Base-by-base conservation (phyloP, 768 basidiomycete genomes). In the Chalciporus piperatus region DNA sequence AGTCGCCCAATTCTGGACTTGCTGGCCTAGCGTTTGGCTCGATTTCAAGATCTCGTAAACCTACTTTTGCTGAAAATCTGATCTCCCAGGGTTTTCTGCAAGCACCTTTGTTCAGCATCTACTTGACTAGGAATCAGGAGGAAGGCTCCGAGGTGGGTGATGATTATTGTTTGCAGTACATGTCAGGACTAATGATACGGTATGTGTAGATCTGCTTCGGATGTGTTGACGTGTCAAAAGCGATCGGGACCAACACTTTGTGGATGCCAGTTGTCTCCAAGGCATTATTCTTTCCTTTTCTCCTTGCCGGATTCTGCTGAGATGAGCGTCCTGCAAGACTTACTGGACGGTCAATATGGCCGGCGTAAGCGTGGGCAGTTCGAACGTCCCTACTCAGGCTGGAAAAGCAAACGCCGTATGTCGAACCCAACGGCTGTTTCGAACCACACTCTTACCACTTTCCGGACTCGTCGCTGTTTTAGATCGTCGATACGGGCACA, bases 401-500 rank as follows among this genome's bases (percentile, higher is more conserved):
- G n/a, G 27, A 27, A 27, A 16, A 35, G 3, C 56, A 22, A 16
- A 35, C 8, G 50, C 59, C 6, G 64, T 66, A 66, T 40, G 58
- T 56, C 41, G 28, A 38, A n/a, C 6, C n/a, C 8, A 19, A 57
- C 33, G 22, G 48, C 28, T 2, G 25, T 54, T 9, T 49, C 56
- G 27, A 27, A 32, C 11, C 30, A 12, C 27, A 33, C 22, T 35
- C 33, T 19, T 42, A 16, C 45, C 23, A 4, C 39, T 23, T 22
- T 27, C 17, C 28, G 28, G 11, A 30, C 28, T 11, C 28, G 28
- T 30, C 28, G 22, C 1, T 12, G 27, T 11, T 19, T 20, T 16
- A 85, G 84, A 82, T 83, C 17, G 75, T 87, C 51, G 86, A 87
- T 59, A 83, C 84, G 0, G 85, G 86, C 27, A 85, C 84, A 4